Base-by-base conservation (phyloP, 805 yeast genomes). In the Candida ipomoeae region DNA sequence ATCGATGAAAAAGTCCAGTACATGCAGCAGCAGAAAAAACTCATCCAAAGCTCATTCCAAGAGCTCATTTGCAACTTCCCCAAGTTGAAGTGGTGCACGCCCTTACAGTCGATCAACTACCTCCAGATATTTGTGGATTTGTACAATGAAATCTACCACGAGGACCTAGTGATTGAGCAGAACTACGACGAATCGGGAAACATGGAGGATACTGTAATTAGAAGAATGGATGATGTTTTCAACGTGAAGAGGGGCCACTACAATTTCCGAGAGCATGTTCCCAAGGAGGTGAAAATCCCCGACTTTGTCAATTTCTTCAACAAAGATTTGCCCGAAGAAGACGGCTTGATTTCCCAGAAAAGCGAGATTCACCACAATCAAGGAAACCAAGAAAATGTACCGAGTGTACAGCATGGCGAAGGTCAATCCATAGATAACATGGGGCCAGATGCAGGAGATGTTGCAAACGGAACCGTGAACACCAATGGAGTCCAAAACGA, bases 111-210 rank as follows among this genome's bases (percentile, higher is more conserved):
- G 2, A 46, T 54, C 18, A 55, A 53, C 34, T 53, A 56, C 47
- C 56, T 53, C n/a, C 58, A 56, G 46, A 48, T 48, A 13, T 53
- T 56, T 23, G 48, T 56, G 31, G 60, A 55, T 23, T 48, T 55
- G 33, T 56, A 46, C 47, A 56, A 55, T 44, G 53, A 42, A n/a
- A 43, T 56, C 3, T 56, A 56, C 44, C 51, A 41, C 7, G 55
- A 53, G 23, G 53, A 53, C 8, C 49, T 55, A 6, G 41, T 53
- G 5, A 48, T 56, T 17, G 58, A 50, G 40, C 40, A 48, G 6
- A 47, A 44, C 31, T 51, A 37, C 36, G 47, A 34, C 32, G 48
- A 44, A 11, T 50, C 47, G 3, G 46, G 45, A n/a, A 52, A 48
- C 20, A 44, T 44, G 33, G 56, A 52, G 41, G 44, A 49, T 33